phyloP scores from a whole-genome alignment of 306 rosid species.

The Fragaria ananassa region DNA sequence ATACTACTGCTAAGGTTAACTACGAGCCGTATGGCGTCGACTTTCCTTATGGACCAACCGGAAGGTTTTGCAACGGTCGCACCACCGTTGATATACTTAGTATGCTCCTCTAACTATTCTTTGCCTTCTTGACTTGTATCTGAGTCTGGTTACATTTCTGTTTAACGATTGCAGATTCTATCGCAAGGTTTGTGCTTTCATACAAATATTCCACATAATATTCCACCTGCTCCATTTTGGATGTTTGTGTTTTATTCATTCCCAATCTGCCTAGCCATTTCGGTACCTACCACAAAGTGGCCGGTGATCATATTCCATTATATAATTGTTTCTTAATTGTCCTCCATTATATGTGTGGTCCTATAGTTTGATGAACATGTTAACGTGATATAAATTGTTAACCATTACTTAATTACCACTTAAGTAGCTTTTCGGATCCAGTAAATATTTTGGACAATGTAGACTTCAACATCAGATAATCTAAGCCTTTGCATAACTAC shows the following conservation, averaged over 20 bases:
- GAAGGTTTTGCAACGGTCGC: constrained; percentile 54
- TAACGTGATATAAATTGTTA: not conserved
- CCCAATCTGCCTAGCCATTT: not conserved
- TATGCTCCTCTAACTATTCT: not conserved
- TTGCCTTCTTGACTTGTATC: not conserved
- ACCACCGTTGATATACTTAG: constrained; percentile 36
- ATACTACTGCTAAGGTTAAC: constrained; percentile 25
- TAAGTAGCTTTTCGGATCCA: not conserved
- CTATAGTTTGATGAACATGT: not conserved
- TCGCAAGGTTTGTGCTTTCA: not conserved
- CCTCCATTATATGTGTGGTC: not conserved
- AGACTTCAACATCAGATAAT: not conserved
- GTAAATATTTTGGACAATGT: not conserved
- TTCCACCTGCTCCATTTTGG: not conserved
- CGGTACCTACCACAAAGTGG: not conserved
- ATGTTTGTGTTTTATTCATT: not conserved
- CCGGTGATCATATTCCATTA: not conserved
- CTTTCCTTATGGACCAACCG: constrained; percentile 33
- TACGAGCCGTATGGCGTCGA: constrained; percentile 60
- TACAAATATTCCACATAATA: not conserved
- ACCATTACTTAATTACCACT: not conserved
- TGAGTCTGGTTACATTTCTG: not conserved
- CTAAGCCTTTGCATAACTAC: not conserved
- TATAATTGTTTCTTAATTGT: no score
- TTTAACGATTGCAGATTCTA: not conserved